phyloP scores from a whole-genome alignment of 2,329 filamentous ascomycete species.

The Venturia aucupariae region DNA sequence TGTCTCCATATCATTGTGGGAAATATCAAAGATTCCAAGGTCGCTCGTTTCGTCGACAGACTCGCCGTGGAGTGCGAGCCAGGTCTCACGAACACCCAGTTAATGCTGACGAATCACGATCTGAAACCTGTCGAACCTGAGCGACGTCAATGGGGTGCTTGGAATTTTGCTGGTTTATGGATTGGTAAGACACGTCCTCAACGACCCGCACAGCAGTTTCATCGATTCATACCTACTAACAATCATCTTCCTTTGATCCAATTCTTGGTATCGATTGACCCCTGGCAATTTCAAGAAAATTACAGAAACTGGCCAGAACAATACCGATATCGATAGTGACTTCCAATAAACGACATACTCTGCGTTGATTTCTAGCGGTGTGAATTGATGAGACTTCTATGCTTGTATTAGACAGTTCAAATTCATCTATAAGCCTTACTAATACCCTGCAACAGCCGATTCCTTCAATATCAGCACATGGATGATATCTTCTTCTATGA shows the following conservation, averaged over 20 bases:
- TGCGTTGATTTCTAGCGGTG: too few species aligned
- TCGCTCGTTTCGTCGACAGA: slow-evolving; percentile 41
- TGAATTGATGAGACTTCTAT: too few species aligned
- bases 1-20: slow-evolving; percentile 27
- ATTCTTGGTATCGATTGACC: too few species aligned
- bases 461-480: slow-evolving; percentile 59
- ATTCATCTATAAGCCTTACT: slow-evolving; percentile 11
- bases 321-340: too few species aligned
- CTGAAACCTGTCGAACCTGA: slow-evolving; percentile 72
- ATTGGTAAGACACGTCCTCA: slow-evolving; percentile 34
- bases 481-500: slow-evolving; percentile 86
- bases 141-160: slow-evolving; percentile 72
- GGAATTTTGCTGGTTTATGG: slow-evolving; percentile 88
- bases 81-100: slow-evolving; percentile 66
- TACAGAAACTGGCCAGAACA: too few species aligned
- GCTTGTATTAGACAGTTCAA: too few species aligned
- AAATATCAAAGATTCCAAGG: slow-evolving; percentile 30
- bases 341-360: too few species aligned
- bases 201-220: too few species aligned
- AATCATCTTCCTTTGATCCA: too few species aligned
- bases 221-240: too few species aligned
- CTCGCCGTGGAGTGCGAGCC: slow-evolving; percentile 66
- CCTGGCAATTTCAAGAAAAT: too few species aligned
- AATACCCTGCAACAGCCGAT: slow-evolving; percentile 27
- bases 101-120: slow-evolving; percentile 82